phyloP scores from a whole-genome alignment of 2,329 filamentous ascomycete species.

The Fusarium continuum region DNA sequence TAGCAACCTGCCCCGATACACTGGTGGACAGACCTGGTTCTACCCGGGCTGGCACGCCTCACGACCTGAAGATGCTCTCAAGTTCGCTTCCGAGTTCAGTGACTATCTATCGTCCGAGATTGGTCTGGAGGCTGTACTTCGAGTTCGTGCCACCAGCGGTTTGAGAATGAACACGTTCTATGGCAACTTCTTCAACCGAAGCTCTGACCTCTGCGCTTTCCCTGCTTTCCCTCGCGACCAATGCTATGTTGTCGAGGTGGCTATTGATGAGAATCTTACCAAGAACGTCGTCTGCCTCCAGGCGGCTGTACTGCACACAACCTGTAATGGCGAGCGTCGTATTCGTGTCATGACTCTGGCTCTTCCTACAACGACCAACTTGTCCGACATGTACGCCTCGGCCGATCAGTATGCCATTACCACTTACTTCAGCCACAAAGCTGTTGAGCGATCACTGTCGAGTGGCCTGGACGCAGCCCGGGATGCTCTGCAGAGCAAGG shows the following conservation, averaged over 20 bases:
- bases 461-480: conserved; percentile 89
- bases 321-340: conserved; percentile 94
- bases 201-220: conserved; percentile 96
- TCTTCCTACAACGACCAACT: conserved; percentile 88
- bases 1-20: conserved; percentile 94
- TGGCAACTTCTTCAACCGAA: conserved; percentile 99
- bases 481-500: conserved; percentile 89
- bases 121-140: conserved; percentile 92
- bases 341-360: conserved; percentile 95
- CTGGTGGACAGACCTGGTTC: conserved; percentile 97
- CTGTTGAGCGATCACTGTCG: conserved; percentile 87
- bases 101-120: conserved; percentile 98
- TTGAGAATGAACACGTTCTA: conserved; percentile 98
- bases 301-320: conserved; percentile 94
- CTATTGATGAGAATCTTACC: conserved; percentile 92
- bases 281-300: conserved; percentile 95
- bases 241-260: conserved; percentile 96
- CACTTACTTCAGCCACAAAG: conserved; percentile 96
- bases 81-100: conserved; percentile 96
- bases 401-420: conserved; percentile 94
- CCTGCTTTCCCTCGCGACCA: conserved; percentile 97
- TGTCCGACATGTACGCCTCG: conserved; percentile 92
- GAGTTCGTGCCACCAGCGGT: conserved; percentile 93
- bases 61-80: conserved; percentile 93
- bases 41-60: conserved; percentile 98